Base-by-base conservation (phyloP, 1,139 yeast species). In the Hanseniaspora sp. region DNA sequence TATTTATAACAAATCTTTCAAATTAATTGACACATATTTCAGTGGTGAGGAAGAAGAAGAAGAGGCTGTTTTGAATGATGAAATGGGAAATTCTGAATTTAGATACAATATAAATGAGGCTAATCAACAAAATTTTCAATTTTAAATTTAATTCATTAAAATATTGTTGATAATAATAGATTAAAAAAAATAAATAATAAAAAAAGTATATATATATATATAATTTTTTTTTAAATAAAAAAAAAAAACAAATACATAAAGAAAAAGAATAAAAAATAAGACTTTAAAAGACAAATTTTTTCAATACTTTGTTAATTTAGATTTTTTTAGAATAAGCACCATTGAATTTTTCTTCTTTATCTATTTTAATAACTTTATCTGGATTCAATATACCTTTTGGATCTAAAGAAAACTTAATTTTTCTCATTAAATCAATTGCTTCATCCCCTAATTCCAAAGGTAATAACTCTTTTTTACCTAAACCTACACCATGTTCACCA, bases 11-110 rank as follows among this genome's bases (percentile, higher is more conserved):
- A 90, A 90, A 74, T 95, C 98, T 46, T 94, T 78, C 72, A 74
- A 75, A 60, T 86, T 92, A 64, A 88, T 94, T 71, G 96, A 87
- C 66, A 86, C 83, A 63, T 92, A 87, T 72, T 92, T 92, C 70
- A 77, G 84, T 56, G 95, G 83, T 58, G 96, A 86, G 55, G 96
- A 86, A 55, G 85, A 79, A 45, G 95, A 81, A 55, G 84, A 82
- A 57, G 87, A 82, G 62, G 88, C 80, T 62, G 80, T 45, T 3
- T 46, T 54, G 42, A 51, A 54, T 35, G 56, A 48, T 40, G 53
- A 42, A 45, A 38, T 44, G 42, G 54, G 54, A 12, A 54, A 48
- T 29, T 44, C 46, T 38, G 48, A 54, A 35, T 54, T 54, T 31
- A 54, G 53, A 17, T 54, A 48, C 42, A 51, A 43, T 37, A 44